Evolutionary conservation across 495 filamentous ascomycete genomes (phyloP).

Genomic region (Venustampulla echinocandica): DNA sequence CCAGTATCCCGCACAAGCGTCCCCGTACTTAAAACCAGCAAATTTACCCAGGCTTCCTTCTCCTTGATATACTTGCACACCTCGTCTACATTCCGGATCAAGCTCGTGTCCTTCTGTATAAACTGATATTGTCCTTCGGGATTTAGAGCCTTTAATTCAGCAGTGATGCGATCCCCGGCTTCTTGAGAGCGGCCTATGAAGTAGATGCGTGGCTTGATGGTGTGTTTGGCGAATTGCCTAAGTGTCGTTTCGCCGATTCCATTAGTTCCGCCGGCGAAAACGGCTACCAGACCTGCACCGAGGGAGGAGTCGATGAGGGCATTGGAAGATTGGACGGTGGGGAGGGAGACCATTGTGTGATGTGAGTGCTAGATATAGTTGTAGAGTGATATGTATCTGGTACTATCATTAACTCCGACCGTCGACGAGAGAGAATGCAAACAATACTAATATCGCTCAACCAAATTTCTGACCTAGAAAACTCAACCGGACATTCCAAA

Average conservation of each 20-base stretch:
- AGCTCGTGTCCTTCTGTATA: constrained; percentile 18
- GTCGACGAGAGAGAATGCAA: too few species aligned
- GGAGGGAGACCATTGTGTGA: constrained; percentile 10
- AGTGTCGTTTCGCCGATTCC: constrained; percentile 33
- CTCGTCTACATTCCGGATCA: constrained; percentile 20
- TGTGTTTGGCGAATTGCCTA: constrained; percentile 24
- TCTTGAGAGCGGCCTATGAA: constrained; percentile 35
- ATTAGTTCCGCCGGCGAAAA: constrained; percentile 34
- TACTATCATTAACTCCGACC: too few species aligned
- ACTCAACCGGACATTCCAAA: too few species aligned
- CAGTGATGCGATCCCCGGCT: constrained; percentile 27
- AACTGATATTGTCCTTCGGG: constrained; percentile 19
- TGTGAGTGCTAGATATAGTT: too few species aligned
- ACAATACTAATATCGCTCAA: too few species aligned
- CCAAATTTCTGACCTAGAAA: too few species aligned
- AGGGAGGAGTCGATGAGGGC: too few species aligned
- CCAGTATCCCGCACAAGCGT: too few species aligned
- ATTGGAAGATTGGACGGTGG: constrained; percentile 1
- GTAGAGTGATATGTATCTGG: too few species aligned
- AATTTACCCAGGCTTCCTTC: constrained; percentile 18
- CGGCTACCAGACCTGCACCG: background rate
- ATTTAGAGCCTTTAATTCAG: constrained; percentile 22
- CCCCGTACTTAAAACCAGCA: too few species aligned
- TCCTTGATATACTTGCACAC: constrained; percentile 21
- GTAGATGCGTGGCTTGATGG: constrained; percentile 23